Base-by-base conservation (phyloP, 805 yeast species). In the Danielia oregonensis region DNA sequence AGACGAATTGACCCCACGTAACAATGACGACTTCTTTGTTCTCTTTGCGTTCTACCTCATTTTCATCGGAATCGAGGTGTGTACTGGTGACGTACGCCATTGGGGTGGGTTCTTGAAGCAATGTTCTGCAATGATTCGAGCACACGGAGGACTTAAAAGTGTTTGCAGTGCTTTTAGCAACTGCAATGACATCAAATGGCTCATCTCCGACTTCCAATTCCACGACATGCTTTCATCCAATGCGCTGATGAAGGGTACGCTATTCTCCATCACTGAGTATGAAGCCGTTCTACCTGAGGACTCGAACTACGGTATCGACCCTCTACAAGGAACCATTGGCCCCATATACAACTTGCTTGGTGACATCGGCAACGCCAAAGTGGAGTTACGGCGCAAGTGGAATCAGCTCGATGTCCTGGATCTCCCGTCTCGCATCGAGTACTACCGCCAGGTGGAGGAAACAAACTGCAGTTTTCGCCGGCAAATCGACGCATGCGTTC, bases 121-220 rank as follows among this genome's bases (percentile, higher is more conserved):
- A 35, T 46, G 51, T 22, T 18, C 37, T 12, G 30, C 26, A 22
- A 37, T 49, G 6, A 40, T 49, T 11, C 33, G 33, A 11, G 36
- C 41, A 1, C 35, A 27, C 18, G 52, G 52, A 10, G 54, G 54
- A 5, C 35, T 43, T n/a, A 15, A 24, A 10, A 26, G 21, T 24
- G 44, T 46, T 15, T 21, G 38, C 15, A 26, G 29, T 5, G 29
- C 29, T 13, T 49, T 49, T 24, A 35, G 37, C 12, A 26, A 33
- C 22, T 34, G 39, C 27, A 49, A 48, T 39, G 52, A 49, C 30
- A 48, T 49, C 40, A 40, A 41, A 26, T 49, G 51, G 50, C 37
- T 48, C 22, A 32, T 49, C 22, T 39, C 44, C 17, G 48, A 49
- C 31, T 49, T 49, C 36, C 43, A 45, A 32, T 48, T 42, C 35